Evolutionary conservation across 768 basidiomycete species (phyloP), one percentile per base, ranked within the genome.

Genomic region (Podaxis sp.): DNA sequence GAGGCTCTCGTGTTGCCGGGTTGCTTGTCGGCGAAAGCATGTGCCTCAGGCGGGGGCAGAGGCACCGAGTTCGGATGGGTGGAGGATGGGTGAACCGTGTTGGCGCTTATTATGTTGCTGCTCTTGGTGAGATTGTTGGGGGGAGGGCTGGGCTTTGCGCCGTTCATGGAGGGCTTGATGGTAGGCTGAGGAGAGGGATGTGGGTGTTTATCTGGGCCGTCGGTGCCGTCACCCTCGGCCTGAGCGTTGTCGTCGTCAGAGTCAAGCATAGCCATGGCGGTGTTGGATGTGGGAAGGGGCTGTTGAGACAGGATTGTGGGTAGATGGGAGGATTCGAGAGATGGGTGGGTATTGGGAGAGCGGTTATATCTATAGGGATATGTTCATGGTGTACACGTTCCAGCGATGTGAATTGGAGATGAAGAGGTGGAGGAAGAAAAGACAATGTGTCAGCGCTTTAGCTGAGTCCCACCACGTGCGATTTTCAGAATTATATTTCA

Each of bases 121-220:
- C 65, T 56, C 64, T 46, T 65, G 49, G 63, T 66, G 59, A 33
- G 33, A 9, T 33, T 9, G 8, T 2, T 33, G 33, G 33, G 33
- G 33, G 7, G 9, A 0, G 33, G 33, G 33, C 33, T 33, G 33
- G 33, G 33, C 33, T 33, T 33, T 33, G 33, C 58, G 64, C 52
- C 61, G 55, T 65, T 56, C 64, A 50, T 64, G 50, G 64, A 65
- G 57, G 66, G 54, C 53, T 64, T 69, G 63, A 67, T 55, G 53
- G 66, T 66, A 71, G 69, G 59, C 64, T 69, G 24, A 73, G 69
- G 69, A 71, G 49, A 33, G 55, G 67, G 70, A 71, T 79, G 79
- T 66, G 84, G 82, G 27, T 85, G 85, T 76, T 83, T 85, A 73
- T 88, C 87, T 69, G 84, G 76, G 61, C 81, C 76, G 69, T 88